Evolutionary conservation across 179 eudicot genomes (phyloP).

Genomic region (Beta corolliflora): DNA sequence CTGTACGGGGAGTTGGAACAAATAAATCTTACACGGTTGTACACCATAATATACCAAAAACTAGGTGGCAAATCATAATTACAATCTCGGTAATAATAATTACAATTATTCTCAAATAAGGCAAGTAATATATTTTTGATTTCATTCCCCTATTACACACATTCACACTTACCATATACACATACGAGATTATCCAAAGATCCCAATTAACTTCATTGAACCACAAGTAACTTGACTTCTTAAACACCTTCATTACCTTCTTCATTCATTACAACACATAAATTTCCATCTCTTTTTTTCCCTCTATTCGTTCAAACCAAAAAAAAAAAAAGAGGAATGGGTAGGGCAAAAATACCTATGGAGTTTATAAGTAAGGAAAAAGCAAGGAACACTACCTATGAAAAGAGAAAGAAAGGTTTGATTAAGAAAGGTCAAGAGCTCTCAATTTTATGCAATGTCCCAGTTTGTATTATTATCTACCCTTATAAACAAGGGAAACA

Average conservation of each 20-base stretch:
- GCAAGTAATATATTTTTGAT: neutral
- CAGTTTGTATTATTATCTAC: constrained; percentile 52
- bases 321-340: constrained; percentile 24
- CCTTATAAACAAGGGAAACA: constrained; percentile 27
- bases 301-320: constrained; percentile 16
- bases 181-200: too few relatives aligned
- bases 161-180: neutral
- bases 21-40: too few relatives aligned
- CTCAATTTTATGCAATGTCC: constrained; percentile 54
- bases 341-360: constrained; percentile 50
- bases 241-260: constrained; percentile 21
- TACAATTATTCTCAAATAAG: too few relatives aligned
- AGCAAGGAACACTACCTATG: constrained; percentile 36
- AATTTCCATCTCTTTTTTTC: neutral
- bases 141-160: neutral
- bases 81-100: neutral
- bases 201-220: too few relatives aligned
- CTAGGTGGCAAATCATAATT: neutral
- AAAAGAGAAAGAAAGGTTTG: constrained; percentile 51
- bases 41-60: too few relatives aligned
- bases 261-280: constrained; percentile 3
- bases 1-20: too few relatives aligned
- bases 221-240: neutral
- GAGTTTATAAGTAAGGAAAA: constrained; percentile 46
- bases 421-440: constrained; percentile 54